phyloP scores from a whole-genome alignment of 345 rosid genomes.

The Eutrema heterophyllum region DNA sequence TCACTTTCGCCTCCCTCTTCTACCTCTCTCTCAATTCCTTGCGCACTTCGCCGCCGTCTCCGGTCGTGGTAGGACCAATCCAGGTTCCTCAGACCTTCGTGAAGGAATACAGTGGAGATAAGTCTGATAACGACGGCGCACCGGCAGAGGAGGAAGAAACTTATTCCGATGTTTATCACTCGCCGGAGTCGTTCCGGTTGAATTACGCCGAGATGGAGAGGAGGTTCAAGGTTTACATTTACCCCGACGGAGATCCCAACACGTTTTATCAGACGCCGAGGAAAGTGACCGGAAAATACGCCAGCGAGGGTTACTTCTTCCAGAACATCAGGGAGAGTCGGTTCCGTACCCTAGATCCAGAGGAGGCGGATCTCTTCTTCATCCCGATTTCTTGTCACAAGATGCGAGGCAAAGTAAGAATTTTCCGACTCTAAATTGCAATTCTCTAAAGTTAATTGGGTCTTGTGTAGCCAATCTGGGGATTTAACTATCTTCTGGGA shows the following conservation, averaged over 20 bases:
- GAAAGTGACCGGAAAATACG: slow-evolving; percentile 90
- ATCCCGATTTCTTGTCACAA: slow-evolving; percentile 94
- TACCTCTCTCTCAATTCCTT: slow-evolving; percentile 63
- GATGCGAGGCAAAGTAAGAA: slow-evolving; percentile 93
- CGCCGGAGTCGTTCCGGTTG: slow-evolving; percentile 52
- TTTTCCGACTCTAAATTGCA: not conserved
- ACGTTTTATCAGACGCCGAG: slow-evolving; percentile 91
- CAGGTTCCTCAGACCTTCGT: slow-evolving; percentile 19
- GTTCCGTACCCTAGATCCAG: slow-evolving; percentile 75
- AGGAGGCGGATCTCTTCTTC: slow-evolving; percentile 84
- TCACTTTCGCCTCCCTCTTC: slow-evolving; percentile 65
- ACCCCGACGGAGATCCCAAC: slow-evolving; percentile 92
- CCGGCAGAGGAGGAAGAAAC: slow-evolving; percentile 21
- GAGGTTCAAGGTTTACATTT: slow-evolving; percentile 73
- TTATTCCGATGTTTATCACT: slow-evolving; percentile 56
- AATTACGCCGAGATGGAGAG: slow-evolving; percentile 83
- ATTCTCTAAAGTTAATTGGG: not conserved
- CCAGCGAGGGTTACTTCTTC: slow-evolving; percentile 98
- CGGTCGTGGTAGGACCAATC: slow-evolving; percentile 16
- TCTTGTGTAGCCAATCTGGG: not conserved
- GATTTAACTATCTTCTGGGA: not conserved
- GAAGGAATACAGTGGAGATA: not conserved
- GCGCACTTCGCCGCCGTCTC: slow-evolving; percentile 34
- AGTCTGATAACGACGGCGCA: not conserved
- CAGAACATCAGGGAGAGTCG: slow-evolving; percentile 78